These are phyloP conservation scores for Coemansia sp. DNA, from an alignment of 192 early-diverging fungal genomes.

Conservation along the genomic window DNA sequence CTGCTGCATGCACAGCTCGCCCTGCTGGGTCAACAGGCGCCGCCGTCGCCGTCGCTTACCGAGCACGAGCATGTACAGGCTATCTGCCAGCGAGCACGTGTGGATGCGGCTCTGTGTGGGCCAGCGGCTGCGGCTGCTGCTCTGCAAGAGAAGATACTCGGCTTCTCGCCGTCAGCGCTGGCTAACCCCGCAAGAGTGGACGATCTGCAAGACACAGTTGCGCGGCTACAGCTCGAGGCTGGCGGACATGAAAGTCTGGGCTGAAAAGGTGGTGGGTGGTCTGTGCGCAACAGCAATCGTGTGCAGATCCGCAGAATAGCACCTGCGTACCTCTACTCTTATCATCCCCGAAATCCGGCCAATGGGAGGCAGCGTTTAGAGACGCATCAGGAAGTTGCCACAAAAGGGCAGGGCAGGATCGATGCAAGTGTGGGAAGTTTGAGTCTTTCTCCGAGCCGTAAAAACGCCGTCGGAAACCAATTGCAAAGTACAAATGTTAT, in stretches of 20 bases:
- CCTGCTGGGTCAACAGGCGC: no score
- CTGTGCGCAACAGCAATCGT: neutral
- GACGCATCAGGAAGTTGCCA: neutral
- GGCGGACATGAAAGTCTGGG: no score
- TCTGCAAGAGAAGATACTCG: neutral
- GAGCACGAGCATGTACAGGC: conserved; percentile 19
- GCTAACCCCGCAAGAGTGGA: conserved; percentile 7
- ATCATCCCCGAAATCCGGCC: conserved; percentile 4
- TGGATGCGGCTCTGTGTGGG: conserved; percentile 12
- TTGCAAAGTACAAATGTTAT: neutral
- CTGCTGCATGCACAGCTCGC: conserved; percentile 17
- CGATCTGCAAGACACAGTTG: neutral
- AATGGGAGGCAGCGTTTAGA: neutral
- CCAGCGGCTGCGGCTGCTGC: conserved; percentile 1
- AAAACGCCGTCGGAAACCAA: no score
- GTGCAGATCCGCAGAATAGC: neutral
- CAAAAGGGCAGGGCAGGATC: neutral
- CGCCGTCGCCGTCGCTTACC: no score
- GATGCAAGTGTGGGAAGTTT: neutral
- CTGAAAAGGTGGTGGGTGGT: neutral
- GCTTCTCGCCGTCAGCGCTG: neutral
- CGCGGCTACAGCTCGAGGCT: conserved; percentile 10
- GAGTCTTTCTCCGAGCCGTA: no score
- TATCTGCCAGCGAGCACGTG: conserved; percentile 2
- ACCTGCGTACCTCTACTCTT: neutral